phyloP scores from a whole-genome alignment of 2,329 filamentous ascomycete genomes.

The Thelonectria rubi region DNA sequence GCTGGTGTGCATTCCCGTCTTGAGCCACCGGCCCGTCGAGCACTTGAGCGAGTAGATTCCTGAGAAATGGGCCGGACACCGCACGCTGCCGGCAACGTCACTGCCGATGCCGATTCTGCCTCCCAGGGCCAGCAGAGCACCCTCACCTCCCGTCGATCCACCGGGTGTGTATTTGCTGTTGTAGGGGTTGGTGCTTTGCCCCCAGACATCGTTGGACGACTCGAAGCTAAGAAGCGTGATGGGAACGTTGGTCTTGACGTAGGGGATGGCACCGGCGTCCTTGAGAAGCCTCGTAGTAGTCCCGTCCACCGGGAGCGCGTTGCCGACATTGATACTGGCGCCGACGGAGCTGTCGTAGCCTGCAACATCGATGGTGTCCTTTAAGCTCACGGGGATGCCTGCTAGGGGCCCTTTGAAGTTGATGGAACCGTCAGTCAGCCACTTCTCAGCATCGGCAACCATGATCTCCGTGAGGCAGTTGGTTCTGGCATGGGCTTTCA shows the following conservation, averaged over 20 bases:
- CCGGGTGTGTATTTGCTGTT: conserved; percentile 86
- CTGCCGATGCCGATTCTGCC: conserved; percentile 90
- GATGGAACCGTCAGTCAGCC: conserved; percentile 65
- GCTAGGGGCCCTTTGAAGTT: conserved; percentile 85
- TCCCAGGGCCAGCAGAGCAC: conserved; percentile 81
- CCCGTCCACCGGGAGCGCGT: conserved; percentile 74
- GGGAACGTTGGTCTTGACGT: conserved; percentile 91
- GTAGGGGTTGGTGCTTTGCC: conserved; percentile 82
- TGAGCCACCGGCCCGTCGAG: conserved; percentile 90
- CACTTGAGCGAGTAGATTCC: conserved; percentile 89
- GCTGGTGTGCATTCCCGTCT: conserved; percentile 81
- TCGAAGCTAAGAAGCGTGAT: conserved; percentile 89
- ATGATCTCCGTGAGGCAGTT: conserved; percentile 92
- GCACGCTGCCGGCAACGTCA: conserved; percentile 89
- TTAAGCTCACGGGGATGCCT: conserved; percentile 86
- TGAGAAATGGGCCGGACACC: conserved; percentile 87
- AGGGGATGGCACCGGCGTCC: conserved; percentile 87
- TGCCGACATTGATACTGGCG: conserved; percentile 76
- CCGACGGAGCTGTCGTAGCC: conserved; percentile 87
- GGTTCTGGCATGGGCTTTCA: conserved; percentile 84
- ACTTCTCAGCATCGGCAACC: conserved; percentile 79
- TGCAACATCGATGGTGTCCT: conserved; percentile 80
- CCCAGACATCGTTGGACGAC: conserved; percentile 82
- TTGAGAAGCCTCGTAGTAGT: conserved; percentile 80
- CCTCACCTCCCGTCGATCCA: conserved; percentile 88